Evolutionary conservation across 306 rosid species (phyloP), one percentile per base, ranked within the genome.

Genomic region (Gynostemma pentaphyllum): DNA sequence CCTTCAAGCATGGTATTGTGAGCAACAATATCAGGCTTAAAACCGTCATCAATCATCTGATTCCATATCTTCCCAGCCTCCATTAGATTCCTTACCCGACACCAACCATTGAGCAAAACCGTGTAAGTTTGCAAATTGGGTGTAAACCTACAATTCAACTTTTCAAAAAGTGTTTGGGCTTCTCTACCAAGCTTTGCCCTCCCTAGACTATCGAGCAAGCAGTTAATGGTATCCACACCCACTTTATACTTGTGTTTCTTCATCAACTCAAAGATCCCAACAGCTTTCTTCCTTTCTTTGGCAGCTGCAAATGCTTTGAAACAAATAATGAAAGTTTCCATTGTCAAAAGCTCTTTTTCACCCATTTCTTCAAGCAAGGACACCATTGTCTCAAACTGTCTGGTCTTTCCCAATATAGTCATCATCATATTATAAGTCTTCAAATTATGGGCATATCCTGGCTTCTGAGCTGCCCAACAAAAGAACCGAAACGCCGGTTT

Each of bases 11-110:
- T 87, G 29, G 75, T 23, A 76, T 87, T 91, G 67, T 88, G 83
- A 0, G 79, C 84, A 75, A 85, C 85, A 47, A 79, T 40, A 75
- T 87, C 96, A n/a, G 88, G 95, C 70, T 61, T 69, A 47, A 83
- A 82, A 4, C 92, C 88, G 70, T 69, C 44, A 67, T 89, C 97
- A 72, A 83, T 70, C 83, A 85, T 87, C 83, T 80, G 85, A 74
- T 91, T 80, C 89, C 96, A 91, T 70, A 85, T 75, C 76, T 71
- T 81, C 89, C 89, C 87, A 34, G 89, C 91, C 77, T 90, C 96
- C 82, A 85, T 62, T 73, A 85, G 72, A 67, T 81, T 85, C 78
- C 46, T 78, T 2, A 77, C 56, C 75, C 71, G 67, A 72, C 96
- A 87, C 89, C 94, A 80, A 24, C 96, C 87, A 66, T 71, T 80